Conservation (phyloP, 805 yeast species). For the Sungouiella blattae region DNA sequence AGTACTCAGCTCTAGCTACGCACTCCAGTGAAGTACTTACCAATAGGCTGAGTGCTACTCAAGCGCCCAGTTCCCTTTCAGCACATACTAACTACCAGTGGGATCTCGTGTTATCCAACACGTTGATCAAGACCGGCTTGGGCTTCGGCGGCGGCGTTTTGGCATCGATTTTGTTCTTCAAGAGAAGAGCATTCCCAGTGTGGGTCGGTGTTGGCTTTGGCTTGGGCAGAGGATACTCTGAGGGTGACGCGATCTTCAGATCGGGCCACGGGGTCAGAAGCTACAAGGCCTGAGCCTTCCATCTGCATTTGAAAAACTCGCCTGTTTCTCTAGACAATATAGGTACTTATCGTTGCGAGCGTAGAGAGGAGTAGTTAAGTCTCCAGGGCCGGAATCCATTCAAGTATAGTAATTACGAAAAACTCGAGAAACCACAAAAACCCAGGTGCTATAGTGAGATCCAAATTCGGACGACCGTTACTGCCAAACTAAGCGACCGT, state of each 20-base stretch:
- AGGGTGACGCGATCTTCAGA: slow-evolving; percentile 96
- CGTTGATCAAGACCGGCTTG: slow-evolving; percentile 89
- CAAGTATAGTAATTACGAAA: no score
- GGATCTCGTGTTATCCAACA: slow-evolving; percentile 95
- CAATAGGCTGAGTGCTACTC: no score
- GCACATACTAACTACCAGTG: slow-evolving; percentile 41
- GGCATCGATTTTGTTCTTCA: slow-evolving; percentile 84
- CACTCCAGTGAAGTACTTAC: no score
- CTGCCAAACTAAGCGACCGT: no score
- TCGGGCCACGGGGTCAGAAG: slow-evolving; percentile 72
- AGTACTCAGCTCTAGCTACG: no score
- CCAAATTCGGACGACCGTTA: no score
- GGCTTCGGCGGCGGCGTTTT: slow-evolving; percentile 97
- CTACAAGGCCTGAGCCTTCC: slow-evolving; percentile 50
- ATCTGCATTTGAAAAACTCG: not conserved
- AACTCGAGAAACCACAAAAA: not conserved
- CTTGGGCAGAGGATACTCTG: slow-evolving; percentile 95
- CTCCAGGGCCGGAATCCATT: no score
- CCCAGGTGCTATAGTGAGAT: no score
- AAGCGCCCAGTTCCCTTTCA: not conserved
- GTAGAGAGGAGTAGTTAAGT: no score
- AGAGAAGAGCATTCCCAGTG: slow-evolving; percentile 94
- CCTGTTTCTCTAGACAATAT: not conserved
- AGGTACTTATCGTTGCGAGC: not conserved
- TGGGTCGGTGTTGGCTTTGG: slow-evolving; percentile 98